Conservation (phyloP, 139 green algal genomes). For the Chlamydomonas incerta region DNA sequence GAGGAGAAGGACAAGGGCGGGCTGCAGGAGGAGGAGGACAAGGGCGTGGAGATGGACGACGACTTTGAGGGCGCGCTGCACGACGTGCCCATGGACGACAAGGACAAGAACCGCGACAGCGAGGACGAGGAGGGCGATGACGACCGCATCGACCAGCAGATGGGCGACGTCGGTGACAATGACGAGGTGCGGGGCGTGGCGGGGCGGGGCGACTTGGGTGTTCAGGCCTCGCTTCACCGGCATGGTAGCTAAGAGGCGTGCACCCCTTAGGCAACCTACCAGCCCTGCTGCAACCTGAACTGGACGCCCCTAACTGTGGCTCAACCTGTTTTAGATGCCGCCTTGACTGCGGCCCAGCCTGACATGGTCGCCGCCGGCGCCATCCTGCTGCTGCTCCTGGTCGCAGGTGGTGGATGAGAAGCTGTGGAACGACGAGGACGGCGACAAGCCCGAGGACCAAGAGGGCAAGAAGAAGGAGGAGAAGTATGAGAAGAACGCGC, state of each 20-base stretch:
- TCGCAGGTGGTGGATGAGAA: slow-evolving; percentile 88
- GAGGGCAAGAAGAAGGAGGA: slow-evolving; percentile 64
- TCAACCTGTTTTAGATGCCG: too few relatives aligned
- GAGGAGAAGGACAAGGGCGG: slow-evolving; percentile 57
- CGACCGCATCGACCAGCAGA: slow-evolving; percentile 74
- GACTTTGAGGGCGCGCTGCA: slow-evolving; percentile 95
- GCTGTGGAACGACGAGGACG: slow-evolving; percentile 84
- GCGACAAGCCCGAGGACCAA: slow-evolving; percentile 61
- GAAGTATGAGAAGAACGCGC: slow-evolving; percentile 76
- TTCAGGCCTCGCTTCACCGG: too few relatives aligned
- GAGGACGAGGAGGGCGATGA: slow-evolving; percentile 85
- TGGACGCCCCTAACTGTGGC: too few relatives aligned
- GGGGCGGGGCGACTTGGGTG: too few relatives aligned
- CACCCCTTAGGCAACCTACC: too few relatives aligned
- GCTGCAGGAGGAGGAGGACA: slow-evolving; percentile 59
- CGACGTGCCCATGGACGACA: slow-evolving; percentile 64
- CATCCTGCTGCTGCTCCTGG: too few relatives aligned
- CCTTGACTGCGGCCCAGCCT: too few relatives aligned
- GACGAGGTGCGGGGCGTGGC: slow-evolving; percentile 70
- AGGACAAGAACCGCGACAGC: slow-evolving; percentile 73
- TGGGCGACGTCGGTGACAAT: slow-evolving; percentile 74
- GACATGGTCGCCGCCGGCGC: too few relatives aligned
- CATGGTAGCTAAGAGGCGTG: too few relatives aligned
- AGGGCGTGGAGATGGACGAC: slow-evolving; percentile 97
- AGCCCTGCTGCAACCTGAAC: too few relatives aligned